Evolutionary conservation across 2,329 filamentous ascomycete genomes (phyloP), one percentile per base, ranked within the genome.

Genomic region (Plenodomus tracheiphilus): DNA sequence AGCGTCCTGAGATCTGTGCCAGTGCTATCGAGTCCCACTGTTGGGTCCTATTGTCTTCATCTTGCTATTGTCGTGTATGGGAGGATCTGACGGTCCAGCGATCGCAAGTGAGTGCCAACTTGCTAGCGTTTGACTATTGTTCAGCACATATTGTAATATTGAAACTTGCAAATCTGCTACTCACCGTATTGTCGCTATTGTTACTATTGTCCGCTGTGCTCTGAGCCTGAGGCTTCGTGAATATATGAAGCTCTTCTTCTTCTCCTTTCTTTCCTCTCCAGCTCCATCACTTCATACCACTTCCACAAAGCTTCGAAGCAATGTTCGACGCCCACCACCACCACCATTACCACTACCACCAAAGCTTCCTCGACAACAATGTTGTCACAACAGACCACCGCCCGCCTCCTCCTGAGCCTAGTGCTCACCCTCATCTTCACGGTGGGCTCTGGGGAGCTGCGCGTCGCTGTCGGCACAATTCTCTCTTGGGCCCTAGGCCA

Each of bases 401-500:
- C 22, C 43, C 46, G 39, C 39, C 32, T 51, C 22, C 32, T 44
- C 16, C 16, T 52, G 43, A 45, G 52, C 37, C 40, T 52, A 15
- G 43, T 49, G 42, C 49, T 54, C 43, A 42, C 37, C 21, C 6
- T 21, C 32, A 11, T 45, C 42, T 42, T 52, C 47, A 9, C 18
- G 25, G 17, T 37, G 8, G 41, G 49, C 49, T 52, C 48, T n/a
- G 19, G 16, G 4, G 52, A 54, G 45, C 49, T 49, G 7, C 43
- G 40, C 36, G 41, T 52, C 42, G 30, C 46, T 10, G 21, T 49
- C 17, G 46, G 21, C 43, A 40, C 40, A 30, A 20, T 49, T 5
- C 35, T 34, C 30, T 44, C 45, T 7, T 54, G 52, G 51, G 48
- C 48, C 35, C 21, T 54, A 45, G 49, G 49, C 49, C 40, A 44